phyloP scores from a whole-genome alignment of 352 stramenopile species.

The Phytophthora lateralis region DNA sequence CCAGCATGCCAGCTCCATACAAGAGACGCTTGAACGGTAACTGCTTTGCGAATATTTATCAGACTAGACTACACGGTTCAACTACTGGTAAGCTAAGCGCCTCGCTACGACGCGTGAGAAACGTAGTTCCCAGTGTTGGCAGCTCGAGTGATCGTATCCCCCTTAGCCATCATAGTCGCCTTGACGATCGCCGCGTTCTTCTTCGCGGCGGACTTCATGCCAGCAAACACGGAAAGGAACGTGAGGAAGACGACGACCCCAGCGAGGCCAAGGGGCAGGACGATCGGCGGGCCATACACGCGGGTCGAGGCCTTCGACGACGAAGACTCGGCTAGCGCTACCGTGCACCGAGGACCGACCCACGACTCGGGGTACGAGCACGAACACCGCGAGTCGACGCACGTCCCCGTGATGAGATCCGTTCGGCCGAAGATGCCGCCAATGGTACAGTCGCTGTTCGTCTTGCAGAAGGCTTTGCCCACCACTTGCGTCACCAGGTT shows the following conservation, averaged over 20 bases:
- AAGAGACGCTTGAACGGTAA: slow-evolving; percentile 11
- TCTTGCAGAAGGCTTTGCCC: slow-evolving; percentile 47
- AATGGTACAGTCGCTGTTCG: slow-evolving; percentile 50
- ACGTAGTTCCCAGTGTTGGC: slow-evolving; percentile 8
- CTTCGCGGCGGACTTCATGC: slow-evolving; percentile 22
- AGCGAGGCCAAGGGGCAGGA: slow-evolving; percentile 31
- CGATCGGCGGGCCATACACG: slow-evolving; percentile 42
- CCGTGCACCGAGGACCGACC: slow-evolving; percentile 61
- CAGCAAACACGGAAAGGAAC: slow-evolving; percentile 34
- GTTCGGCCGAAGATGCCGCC: slow-evolving; percentile 36
- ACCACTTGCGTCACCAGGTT: slow-evolving; percentile 43
- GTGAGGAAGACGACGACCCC: slow-evolving; percentile 33
- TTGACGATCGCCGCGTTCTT: slow-evolving; percentile 25
- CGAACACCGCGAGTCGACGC: slow-evolving; percentile 46
- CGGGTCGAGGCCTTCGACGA: slow-evolving; percentile 28
- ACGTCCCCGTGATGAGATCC: slow-evolving; percentile 45
- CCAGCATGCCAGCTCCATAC: slow-evolving; percentile 45
- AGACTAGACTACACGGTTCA: slow-evolving; percentile 6
- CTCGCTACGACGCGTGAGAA: slow-evolving; percentile 9
- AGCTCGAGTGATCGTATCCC: slow-evolving; percentile 6
- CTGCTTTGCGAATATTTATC: slow-evolving; percentile 22
- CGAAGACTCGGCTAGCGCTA: slow-evolving; percentile 30
- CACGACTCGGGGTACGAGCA: slow-evolving; percentile 53
- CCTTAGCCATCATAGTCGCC: slow-evolving; percentile 27
- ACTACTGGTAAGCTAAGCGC: neutral